These are phyloP conservation scores for Elongisporangium anandrum DNA, from an alignment of 352 stramenopile genomes.

Conservation along the genomic window DNA sequence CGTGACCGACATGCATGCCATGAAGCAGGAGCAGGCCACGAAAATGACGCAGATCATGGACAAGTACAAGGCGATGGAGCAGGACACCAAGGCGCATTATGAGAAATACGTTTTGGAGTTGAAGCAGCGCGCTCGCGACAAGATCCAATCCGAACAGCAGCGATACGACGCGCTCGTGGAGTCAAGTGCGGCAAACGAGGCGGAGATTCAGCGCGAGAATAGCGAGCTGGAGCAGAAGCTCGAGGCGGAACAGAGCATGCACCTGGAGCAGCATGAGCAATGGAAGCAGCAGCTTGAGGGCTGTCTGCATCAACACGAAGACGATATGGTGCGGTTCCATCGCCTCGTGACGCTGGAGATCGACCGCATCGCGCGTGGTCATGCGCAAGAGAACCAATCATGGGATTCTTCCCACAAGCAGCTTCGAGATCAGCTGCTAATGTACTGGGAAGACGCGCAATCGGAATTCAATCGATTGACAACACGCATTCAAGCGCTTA, in stretches of 20 bases:
- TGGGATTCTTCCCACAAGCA: constrained; percentile 4
- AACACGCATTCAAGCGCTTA: not conserved
- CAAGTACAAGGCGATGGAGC: constrained; percentile 51
- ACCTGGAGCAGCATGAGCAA: constrained; percentile 18
- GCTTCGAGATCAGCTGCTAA: constrained; percentile 27
- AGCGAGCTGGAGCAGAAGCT: constrained; percentile 10
- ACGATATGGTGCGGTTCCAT: constrained; percentile 27
- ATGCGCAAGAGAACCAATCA: not conserved
- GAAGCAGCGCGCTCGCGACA: constrained; percentile 30
- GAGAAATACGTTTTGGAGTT: constrained; percentile 43
- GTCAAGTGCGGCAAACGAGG: constrained; percentile 3
- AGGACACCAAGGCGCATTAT: constrained; percentile 49
- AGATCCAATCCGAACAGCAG: constrained; percentile 16
- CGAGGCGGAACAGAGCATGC: constrained; percentile 11
- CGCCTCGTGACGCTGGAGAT: constrained; percentile 18
- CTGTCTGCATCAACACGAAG: constrained; percentile 39
- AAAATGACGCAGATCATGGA: constrained; percentile 48
- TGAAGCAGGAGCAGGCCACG: constrained; percentile 62
- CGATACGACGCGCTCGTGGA: constrained; percentile 24
- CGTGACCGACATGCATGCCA: constrained; percentile 70
- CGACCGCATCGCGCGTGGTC: constrained; percentile 8
- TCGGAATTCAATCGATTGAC: constrained; percentile 4
- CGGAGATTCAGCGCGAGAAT: constrained; percentile 4
- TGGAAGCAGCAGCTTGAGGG: constrained; percentile 38
- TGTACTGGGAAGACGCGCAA: constrained; percentile 36